A percentile compares a stretch with the other conserved stretches of the same genome.
Conservation (phyloP, 192 early-diverging fungal species). For the Kappamyces sp. region DNA sequence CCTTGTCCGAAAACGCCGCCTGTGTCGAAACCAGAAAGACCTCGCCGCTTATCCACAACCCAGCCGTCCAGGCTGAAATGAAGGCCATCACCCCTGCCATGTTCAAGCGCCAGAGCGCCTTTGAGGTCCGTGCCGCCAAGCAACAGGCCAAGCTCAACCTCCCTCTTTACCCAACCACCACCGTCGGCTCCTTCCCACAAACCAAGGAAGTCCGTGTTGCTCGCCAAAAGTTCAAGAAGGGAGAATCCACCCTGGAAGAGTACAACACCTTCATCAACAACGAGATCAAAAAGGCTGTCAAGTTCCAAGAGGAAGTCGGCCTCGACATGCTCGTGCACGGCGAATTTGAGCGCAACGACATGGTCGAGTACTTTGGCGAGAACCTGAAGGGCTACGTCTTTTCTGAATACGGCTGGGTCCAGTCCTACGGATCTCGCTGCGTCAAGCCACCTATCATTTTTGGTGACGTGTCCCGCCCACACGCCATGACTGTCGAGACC, state of each 20-base stretch:
- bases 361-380: conserved; percentile 96
- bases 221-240: conserved; percentile 86
- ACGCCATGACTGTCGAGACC: conserved; percentile 88
- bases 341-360: conserved; percentile 85
- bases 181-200: conserved; percentile 98
- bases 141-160: conserved; percentile 75
- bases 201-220: conserved; percentile 92
- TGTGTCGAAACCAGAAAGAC: conserved; percentile 54
- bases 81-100: conserved; percentile 58
- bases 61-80: conserved; percentile 59
- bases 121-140: conserved; percentile 59
- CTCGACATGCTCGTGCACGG: conserved; percentile 97
- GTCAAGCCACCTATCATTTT: conserved; percentile 97
- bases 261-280: conserved; percentile 80
- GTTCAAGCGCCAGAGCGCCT: conserved; percentile 70
- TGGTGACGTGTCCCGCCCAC: conserved; percentile 87
- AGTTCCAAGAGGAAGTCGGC: conserved; percentile 81
- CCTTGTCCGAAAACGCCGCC: conserved; percentile 65
- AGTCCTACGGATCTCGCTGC: conserved; percentile 93
- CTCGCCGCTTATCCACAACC: conserved; percentile 78
- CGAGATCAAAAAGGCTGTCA: conserved; percentile 78
- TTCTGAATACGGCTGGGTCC: conserved; percentile 95
- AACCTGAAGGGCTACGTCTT: conserved; percentile 89
- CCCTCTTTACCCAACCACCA: conserved; percentile 92
- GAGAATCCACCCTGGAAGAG: conserved; percentile 54